A percentile compares a stretch with the other conserved stretches of the same genome.
These are phyloP conservation scores for Thelonectria blattea DNA, from an alignment of 2,329 filamentous ascomycete species.

Conservation along the genomic window DNA sequence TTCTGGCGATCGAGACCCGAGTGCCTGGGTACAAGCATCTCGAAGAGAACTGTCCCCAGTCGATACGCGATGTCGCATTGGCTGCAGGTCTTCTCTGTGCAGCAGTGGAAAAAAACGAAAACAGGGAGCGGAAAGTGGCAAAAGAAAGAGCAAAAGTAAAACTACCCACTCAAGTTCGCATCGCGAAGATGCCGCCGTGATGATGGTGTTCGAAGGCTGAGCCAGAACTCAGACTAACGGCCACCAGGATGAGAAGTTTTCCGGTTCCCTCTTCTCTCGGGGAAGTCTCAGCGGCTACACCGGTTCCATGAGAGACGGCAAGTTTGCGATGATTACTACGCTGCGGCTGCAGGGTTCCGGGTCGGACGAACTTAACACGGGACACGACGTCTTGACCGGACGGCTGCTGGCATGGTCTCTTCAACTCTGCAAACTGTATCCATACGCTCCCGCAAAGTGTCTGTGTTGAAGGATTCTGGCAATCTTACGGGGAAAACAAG, in stretches of 20 bases:
- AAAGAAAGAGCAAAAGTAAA: background rate
- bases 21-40: conserved; percentile 18
- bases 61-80: conserved; percentile 21
- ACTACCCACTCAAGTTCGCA: background rate
- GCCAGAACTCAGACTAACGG: background rate
- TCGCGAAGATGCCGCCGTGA: background rate
- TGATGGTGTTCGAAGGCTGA: background rate
- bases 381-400: background rate
- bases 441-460: background rate
- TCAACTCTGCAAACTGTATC: background rate
- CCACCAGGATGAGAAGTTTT: background rate
- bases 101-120: conserved; percentile 4
- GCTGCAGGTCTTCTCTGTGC: conserved; percentile 11
- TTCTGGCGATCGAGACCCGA: conserved; percentile 24
- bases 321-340: conserved; percentile 10
- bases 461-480: background rate
- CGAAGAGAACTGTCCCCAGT: conserved; percentile 11
- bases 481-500: conserved; percentile 20
- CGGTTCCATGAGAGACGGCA: background rate
- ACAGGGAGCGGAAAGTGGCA: background rate
- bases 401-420: background rate
- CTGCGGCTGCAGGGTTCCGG: conserved; percentile 1
- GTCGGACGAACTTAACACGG: background rate
- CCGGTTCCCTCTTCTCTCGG: background rate
- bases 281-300: background rate